Base-by-base conservation (phyloP, 2,329 filamentous ascomycete genomes). In the Paraphoma sp. region DNA sequence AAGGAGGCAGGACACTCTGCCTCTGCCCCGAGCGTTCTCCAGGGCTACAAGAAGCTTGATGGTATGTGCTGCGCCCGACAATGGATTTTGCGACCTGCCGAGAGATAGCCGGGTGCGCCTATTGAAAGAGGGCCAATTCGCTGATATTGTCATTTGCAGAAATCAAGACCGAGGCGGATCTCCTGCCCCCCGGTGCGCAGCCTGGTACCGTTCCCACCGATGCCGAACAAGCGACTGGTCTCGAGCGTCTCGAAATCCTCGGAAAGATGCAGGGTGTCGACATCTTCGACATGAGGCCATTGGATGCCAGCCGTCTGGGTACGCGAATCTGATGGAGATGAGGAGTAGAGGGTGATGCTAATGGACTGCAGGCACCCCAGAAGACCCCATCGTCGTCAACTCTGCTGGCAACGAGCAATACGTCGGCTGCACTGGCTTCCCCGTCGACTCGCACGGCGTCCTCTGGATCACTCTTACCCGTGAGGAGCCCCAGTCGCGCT, bases 211-310 rank as follows among this genome's bases (percentile, higher is more conserved):
- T 99, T 68, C 92, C 95, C 67, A 96, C 92, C 82, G 95, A 99
- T 81, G 81, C 96, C 77, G 93, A 98, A 80, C 95, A 99, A 81
- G 83, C 95, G 58, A 98, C 95, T 71, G 95, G 95, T 91, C 86
- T 98, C 59, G 95, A 99, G 86, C 93, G 95, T 87, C 87, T 99
- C 71, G 95, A 99, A 83, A 95, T 99, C 75, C 86, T 99, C 78
- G 95, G 95, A 82, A 99, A 99, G 88, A 97, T 98, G 90, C 92
- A 98, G 85, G 93, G 95, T 68, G 84, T 97, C 73, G 95, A 99
- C 78, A 85, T 98, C 78, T 99, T 99, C 84, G 93, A 99, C 83
- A 97, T 98, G 95, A 89, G 88, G 81, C 95, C 95, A 63, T 87
- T 99, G 71, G 95, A 98, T 79, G 85, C 94, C 64, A 95, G 90